Percentiles rank a stretch among this genome's conserved stretches.
Conservation (phyloP, 176 grass and related monocot genomes). For the Rhynchospora pubera region DNA sequence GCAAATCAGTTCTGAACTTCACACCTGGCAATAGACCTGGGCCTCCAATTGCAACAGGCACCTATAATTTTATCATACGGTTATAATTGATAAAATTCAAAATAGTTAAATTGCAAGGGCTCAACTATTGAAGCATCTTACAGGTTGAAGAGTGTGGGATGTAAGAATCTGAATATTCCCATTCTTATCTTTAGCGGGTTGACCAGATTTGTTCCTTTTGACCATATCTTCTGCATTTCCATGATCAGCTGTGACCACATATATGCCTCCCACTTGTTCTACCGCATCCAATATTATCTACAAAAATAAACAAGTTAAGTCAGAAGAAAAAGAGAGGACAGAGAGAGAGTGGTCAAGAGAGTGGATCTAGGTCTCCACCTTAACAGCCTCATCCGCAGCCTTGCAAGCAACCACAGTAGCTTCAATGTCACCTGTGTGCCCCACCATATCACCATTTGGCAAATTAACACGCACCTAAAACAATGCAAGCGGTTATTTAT, state of each 20-base stretch:
- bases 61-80: slow-evolving; percentile 40
- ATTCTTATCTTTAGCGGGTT: slow-evolving; percentile 51
- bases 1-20: slow-evolving; percentile 57
- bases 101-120: neutral
- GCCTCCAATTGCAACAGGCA: slow-evolving; percentile 90
- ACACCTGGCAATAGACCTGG: slow-evolving; percentile 65
- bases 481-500: neutral
- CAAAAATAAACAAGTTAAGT: neutral
- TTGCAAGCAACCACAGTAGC: slow-evolving; percentile 92
- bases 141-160: slow-evolving; percentile 91
- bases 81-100: slow-evolving; percentile 5
- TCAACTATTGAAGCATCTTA: slow-evolving; percentile 28
- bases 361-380: slow-evolving; percentile 31
- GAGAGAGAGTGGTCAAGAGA: neutral
- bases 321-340: neutral
- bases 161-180: slow-evolving; percentile 92
- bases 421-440: slow-evolving; percentile 97
- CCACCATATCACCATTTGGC: slow-evolving; percentile 96
- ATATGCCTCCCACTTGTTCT: slow-evolving; percentile 86
- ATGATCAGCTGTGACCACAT: slow-evolving; percentile 93
- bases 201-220: slow-evolving; percentile 83
- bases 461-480: slow-evolving; percentile 87
- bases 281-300: slow-evolving; percentile 93
- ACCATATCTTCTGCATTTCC: slow-evolving; percentile 99
- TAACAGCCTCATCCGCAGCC: slow-evolving; percentile 88